Evolutionary conservation across 2,329 filamentous ascomycete species (phyloP), one percentile per base, ranked within the genome.

Genomic region (Fragosphaeria purpurea): DNA sequence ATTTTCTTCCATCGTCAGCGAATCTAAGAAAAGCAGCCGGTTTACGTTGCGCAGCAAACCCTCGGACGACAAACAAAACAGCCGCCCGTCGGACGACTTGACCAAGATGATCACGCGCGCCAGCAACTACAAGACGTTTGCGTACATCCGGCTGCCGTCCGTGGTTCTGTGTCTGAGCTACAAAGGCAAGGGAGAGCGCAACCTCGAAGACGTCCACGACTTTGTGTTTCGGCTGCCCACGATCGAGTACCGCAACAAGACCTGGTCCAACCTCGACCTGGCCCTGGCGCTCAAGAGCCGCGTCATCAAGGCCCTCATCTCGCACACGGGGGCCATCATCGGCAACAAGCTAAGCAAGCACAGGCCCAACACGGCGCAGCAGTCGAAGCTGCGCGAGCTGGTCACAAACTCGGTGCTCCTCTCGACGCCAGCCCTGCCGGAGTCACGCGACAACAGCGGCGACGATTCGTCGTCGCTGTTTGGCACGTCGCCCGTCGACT

Each of bases 171-270:
- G 93, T 64, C 76, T 98, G 33, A 94, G 87, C 63, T 96, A 96
- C 76, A 95, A 97, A 67, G 93, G 94, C 62, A 94, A 89, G 65
- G 88, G 90, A 43, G 88, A 95, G 57, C 88, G 90, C 63, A 98
- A 97, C 61, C 78, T 98, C 51, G 89, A 96, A 69, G 94, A 98
- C 66, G 85, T 98, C 12, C 91, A 98, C 67, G 85, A 97, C 63
- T 94, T 98, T 59, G 93, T 98, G 46, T 98, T 98, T 77, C 83
- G 88, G 37, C 80, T 98, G 69, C 93, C 93, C 4, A 85, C 86
- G 2, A 83, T 98, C 44, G 93, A 98, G 65, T 97, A 95, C 70
- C 82, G 88, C 56, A 98, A 98, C 75, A 98, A 98, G 73, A 97
- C 90, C 7, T 98, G 93, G 93, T 96, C 89, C 6, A 98, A 97